Base-by-base conservation (phyloP, 257 asterid genomes). In the Thymus mandschuricus region DNA sequence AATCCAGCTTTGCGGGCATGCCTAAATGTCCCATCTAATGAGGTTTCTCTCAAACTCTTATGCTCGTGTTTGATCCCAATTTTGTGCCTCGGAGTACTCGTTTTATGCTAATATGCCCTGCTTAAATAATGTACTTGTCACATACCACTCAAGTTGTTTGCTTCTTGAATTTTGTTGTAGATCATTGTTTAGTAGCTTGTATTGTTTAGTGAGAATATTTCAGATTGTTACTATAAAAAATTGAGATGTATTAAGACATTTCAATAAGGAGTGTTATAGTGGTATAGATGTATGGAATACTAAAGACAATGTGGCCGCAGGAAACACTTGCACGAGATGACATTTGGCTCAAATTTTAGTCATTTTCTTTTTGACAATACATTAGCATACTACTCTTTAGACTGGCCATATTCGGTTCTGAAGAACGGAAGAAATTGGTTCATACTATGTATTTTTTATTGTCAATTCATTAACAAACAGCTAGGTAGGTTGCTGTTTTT, bases 1-100 rank as follows among this genome's bases (percentile, higher is more conserved):
- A 94, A 91, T 81, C 99, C 99, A 80, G 99, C 97, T 64, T 76
- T 94, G 78, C 91, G 96, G 66, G 90, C 96, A 35, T 89, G 89
- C 88, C 77, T 91, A 82, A 83, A 86, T 67, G 97, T 94, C 58
- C 84, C 97, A 65, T 76, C 92, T 12, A 88, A 86, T 73, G 99
- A 94, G 96, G 99, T 94, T 71, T 57, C 51, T 75, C 51, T 78
- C 72, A 64, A 33, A 56, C 52, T 68, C 35, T 29, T 44, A 50
- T 59, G 55, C 40, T 56, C 64, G 46, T 30, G 73, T 54, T 60
- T 34, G 59, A 77, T 71, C 64, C 15, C 49, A 28, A 27, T 52
- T 78, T 44, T 60, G 30, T 78, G 62, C 15, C 63, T 41, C 63
- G 50, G 43, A 45, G 15, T 48, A 64, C 55, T 57, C 29, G 44